These are phyloP conservation scores for Lachnellula arida DNA, from an alignment of 2,329 filamentous ascomycete species.

Conservation along the genomic window DNA sequence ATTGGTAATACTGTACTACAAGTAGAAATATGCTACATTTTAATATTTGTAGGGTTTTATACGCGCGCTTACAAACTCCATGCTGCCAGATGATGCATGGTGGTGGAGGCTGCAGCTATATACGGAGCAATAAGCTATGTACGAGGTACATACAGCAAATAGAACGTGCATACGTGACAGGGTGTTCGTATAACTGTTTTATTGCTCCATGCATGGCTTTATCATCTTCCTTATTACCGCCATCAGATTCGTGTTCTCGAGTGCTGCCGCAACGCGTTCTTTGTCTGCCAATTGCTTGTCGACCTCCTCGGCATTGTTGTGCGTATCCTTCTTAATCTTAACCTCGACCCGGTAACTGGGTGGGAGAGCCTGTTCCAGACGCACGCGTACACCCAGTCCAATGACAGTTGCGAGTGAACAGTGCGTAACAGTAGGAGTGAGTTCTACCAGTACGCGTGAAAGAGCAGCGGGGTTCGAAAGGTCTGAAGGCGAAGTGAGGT, in stretches of 20 bases:
- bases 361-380: slow-evolving; percentile 84
- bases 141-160: background rate
- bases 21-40: background rate
- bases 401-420: slow-evolving; percentile 96
- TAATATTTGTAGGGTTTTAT: background rate
- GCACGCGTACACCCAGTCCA: slow-evolving; percentile 84
- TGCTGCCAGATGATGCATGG: background rate
- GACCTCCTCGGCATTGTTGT: slow-evolving; percentile 89
- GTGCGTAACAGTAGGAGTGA: slow-evolving; percentile 95
- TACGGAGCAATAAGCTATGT: too few species aligned
- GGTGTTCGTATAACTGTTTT: background rate
- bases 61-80: background rate
- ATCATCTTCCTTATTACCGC: slow-evolving; percentile 91
- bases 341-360: slow-evolving; percentile 91
- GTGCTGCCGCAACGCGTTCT: slow-evolving; percentile 87
- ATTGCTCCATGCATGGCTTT: slow-evolving; percentile 56
- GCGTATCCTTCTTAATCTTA: slow-evolving; percentile 91
- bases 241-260: slow-evolving; percentile 90
- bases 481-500: slow-evolving; percentile 62
- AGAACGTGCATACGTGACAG: background rate
- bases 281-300: slow-evolving; percentile 97
- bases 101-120: background rate
- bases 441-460: slow-evolving; percentile 75
- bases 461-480: slow-evolving; percentile 50
- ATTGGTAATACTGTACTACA: background rate